A percentile compares a stretch with the other conserved stretches of the same genome.
Conservation (phyloP, 371 early-diverging fungal species). For the Mortierella sp. region DNA sequence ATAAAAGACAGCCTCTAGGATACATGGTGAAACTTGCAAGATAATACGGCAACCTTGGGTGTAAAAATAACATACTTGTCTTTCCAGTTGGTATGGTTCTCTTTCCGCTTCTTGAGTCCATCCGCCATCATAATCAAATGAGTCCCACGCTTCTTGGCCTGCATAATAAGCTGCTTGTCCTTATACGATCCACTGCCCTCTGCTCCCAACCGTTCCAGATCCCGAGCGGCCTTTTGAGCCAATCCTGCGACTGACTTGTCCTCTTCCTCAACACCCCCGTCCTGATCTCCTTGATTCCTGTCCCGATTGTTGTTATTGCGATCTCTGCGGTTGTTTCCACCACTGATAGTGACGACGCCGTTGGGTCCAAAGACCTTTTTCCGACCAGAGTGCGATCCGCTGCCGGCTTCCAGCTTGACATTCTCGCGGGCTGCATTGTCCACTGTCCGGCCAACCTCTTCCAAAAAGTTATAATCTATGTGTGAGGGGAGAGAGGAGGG, state of each 20-base stretch:
- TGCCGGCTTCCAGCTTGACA: constrained; percentile 19
- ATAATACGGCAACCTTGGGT: not conserved
- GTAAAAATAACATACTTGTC: constrained; percentile 32
- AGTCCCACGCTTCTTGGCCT: constrained; percentile 39
- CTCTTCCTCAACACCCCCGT: not conserved
- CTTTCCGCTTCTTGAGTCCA: constrained; percentile 49
- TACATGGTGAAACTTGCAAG: no score
- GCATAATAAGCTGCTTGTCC: constrained; percentile 48
- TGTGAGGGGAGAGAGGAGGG: not conserved
- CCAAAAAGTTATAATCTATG: constrained; percentile 54
- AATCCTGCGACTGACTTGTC: constrained; percentile 12
- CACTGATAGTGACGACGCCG: not conserved
- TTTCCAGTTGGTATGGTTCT: constrained; percentile 50
- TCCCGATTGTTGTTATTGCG: constrained; percentile 14
- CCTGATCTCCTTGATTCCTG: not conserved
- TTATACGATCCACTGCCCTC: constrained; percentile 39
- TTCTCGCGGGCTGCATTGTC: constrained; percentile 57
- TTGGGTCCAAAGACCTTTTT: constrained; percentile 28
- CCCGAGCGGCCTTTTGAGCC: constrained; percentile 37
- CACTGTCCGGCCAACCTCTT: constrained; percentile 44
- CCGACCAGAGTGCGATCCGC: constrained; percentile 23
- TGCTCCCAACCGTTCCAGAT: constrained; percentile 38
- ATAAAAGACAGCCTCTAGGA: not conserved
- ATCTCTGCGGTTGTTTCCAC: not conserved
- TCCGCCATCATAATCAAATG: constrained; percentile 54